These are phyloP conservation scores for Sclerotinia glacialis DNA, from an alignment of 2,329 filamentous ascomycete genomes.

Conservation along the genomic window DNA sequence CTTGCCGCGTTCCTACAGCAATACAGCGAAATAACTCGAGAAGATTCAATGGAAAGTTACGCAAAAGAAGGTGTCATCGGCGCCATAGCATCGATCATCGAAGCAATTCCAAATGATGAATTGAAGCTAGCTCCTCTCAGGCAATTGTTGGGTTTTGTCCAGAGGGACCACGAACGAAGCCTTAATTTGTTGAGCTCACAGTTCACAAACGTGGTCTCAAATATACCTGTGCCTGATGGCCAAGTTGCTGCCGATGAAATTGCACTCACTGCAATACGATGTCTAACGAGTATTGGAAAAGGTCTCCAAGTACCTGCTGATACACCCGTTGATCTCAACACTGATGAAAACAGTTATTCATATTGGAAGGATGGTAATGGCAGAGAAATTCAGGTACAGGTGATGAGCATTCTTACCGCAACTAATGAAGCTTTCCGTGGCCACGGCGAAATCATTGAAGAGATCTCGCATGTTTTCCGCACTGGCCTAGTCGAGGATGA, in stretches of 20 bases:
- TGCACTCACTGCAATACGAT: conserved; percentile 54
- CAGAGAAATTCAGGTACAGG: conserved; percentile 49
- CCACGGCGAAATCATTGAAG: conserved; percentile 67
- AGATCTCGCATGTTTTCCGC: conserved; percentile 67
- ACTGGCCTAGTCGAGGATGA: conserved; percentile 74
- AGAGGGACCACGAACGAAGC: conserved; percentile 55
- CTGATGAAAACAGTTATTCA: conserved; percentile 41
- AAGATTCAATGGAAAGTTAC: conserved; percentile 60
- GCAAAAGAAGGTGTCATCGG: conserved; percentile 72
- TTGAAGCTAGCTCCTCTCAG: conserved; percentile 54
- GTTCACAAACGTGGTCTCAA: neutral
- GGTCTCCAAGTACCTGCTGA: conserved; percentile 69
- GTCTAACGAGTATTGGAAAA: conserved; percentile 67
- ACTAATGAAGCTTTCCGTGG: conserved; percentile 53
- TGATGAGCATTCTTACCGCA: conserved; percentile 51
- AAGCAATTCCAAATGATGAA: conserved; percentile 61
- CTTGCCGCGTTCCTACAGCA: conserved; percentile 67
- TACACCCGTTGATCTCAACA: conserved; percentile 64
- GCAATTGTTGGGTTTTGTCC: conserved; percentile 59
- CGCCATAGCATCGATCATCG: conserved; percentile 71
- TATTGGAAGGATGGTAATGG: conserved; percentile 52
- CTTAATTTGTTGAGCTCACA: conserved; percentile 29
- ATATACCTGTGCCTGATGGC: neutral
- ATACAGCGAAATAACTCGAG: conserved; percentile 62
- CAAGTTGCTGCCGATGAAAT: conserved; percentile 39